Base-by-base conservation (phyloP, 108 stramenopile genomes). In the Nitzschia palea region DNA sequence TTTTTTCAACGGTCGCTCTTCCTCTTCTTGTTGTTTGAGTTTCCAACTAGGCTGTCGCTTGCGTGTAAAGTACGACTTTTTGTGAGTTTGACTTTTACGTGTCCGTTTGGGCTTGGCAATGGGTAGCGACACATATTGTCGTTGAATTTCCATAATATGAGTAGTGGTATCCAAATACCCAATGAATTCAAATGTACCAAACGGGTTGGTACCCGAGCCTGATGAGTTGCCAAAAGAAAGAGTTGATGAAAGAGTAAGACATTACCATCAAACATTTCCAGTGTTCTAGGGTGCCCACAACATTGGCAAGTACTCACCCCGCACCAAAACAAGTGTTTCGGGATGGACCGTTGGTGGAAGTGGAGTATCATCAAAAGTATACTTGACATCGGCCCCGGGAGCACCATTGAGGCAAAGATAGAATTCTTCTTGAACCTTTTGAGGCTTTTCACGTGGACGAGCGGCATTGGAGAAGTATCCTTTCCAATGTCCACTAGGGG, bases 141-240 rank as follows among this genome's bases (percentile, higher is more conserved):
- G 66, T 51, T 91, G 89, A 52, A 81, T 86, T 44, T 83, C 73
- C 70, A 94, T 44, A 0, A 80, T 37, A 18, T 58, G 76, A 0
- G 82, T 73, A 17, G 62, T 52, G 23, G 65, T 51, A 66, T 91
- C 71, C 8, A 79, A 83, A 53, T 80, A 79, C 8, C 93, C 93
- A 0, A 90, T 60, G 35, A 94, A 73, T 72, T 94, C 93, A 78
- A 90, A 94, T 2, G 82, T 86, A 1, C 93, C 93, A 53, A 88
- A 94, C 43, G 81, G 86, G 65, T 94, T 94, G 3, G 79, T 69
- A 2, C 93, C 93, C 25, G 58, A 80, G 18, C 91, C 91, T 17
- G n/a, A 18, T 20, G 9, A 48, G 9, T 20, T 12, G 47, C 18
- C 4, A 18, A 48, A 20, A 48, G 18, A 48, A 20, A 20, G 22